phyloP scores from a whole-genome alignment of 441 rosid genomes.

The Jatropha multifida region DNA sequence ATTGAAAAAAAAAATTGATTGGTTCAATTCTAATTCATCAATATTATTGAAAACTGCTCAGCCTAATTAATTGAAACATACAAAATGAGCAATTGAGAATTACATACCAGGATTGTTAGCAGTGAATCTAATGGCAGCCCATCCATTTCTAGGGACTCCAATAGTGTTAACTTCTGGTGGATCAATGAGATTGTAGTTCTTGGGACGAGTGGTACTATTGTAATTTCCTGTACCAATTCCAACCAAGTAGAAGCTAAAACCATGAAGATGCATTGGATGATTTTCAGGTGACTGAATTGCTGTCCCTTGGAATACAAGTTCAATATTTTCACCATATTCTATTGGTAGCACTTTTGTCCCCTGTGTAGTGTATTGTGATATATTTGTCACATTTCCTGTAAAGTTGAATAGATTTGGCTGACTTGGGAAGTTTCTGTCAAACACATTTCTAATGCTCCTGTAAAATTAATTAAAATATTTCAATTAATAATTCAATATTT shows the following conservation, averaged over 20 bases:
- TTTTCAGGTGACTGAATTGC: slow-evolving; percentile 13
- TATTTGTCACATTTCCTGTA: slow-evolving; percentile 23
- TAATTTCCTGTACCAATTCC: slow-evolving; percentile 41
- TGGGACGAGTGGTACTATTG: slow-evolving; percentile 32
- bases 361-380: neutral
- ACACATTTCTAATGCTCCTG: no score
- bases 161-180: slow-evolving; percentile 41
- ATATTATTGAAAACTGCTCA: no score
- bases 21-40: no score
- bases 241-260: slow-evolving; percentile 43
- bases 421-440: slow-evolving; percentile 31
- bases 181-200: slow-evolving; percentile 34
- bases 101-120: slow-evolving; percentile 45
- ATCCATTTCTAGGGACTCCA: slow-evolving; percentile 39
- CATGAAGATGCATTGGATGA: slow-evolving; percentile 48
- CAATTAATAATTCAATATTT: no score
- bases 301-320: slow-evolving; percentile 41
- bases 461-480: no score
- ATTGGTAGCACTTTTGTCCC: slow-evolving; percentile 31
- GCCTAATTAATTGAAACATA: no score
- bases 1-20: no score
- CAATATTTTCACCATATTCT: slow-evolving; percentile 27
- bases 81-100: no score
- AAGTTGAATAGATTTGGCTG: slow-evolving; percentile 26
- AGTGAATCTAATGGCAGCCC: slow-evolving; percentile 40